Conservation (phyloP, 257 asterid species). For the Buddleja alternifolia region DNA sequence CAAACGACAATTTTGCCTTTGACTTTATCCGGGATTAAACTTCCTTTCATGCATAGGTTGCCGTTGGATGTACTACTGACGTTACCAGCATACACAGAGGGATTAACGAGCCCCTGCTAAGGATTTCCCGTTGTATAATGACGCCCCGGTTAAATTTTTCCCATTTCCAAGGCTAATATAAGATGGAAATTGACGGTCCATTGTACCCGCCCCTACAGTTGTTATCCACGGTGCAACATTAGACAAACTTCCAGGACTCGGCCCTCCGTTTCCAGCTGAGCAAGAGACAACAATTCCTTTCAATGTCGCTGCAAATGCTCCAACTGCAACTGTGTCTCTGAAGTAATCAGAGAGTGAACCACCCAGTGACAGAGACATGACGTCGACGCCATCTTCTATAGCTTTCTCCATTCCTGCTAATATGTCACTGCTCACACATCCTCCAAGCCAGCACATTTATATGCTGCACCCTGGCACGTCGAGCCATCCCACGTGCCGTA, state of each 20-base stretch:
- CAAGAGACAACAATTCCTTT: conserved; percentile 71
- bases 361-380: conserved; percentile 65
- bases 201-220: conserved; percentile 74
- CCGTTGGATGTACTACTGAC: conserved; percentile 48
- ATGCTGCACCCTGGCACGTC: conserved; percentile 59
- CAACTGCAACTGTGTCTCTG: conserved; percentile 62
- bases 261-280: conserved; percentile 81
- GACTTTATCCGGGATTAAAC: conserved; percentile 56
- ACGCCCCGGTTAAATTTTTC: conserved; percentile 46
- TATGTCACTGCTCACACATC: conserved; percentile 71
- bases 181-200: conserved; percentile 76
- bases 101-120: conserved; percentile 30
- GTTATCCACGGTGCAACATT: conserved; percentile 86
- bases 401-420: conserved; percentile 76
- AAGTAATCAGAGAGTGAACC: conserved; percentile 50
- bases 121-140: conserved; percentile 61
- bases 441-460: conserved; percentile 72
- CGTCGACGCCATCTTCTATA: conserved; percentile 62
- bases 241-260: conserved; percentile 50
- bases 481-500: conserved; percentile 78
- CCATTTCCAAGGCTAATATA: conserved; percentile 59
- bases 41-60: conserved; percentile 48
- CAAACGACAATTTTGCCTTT: conserved; percentile 73
- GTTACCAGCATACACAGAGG: conserved; percentile 63
- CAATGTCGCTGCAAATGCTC: conserved; percentile 64